Percentiles rank a stretch among this genome's conserved stretches.
Conservation (phyloP, 495 filamentous ascomycete genomes). For the Penicillium simplicissimum region DNA sequence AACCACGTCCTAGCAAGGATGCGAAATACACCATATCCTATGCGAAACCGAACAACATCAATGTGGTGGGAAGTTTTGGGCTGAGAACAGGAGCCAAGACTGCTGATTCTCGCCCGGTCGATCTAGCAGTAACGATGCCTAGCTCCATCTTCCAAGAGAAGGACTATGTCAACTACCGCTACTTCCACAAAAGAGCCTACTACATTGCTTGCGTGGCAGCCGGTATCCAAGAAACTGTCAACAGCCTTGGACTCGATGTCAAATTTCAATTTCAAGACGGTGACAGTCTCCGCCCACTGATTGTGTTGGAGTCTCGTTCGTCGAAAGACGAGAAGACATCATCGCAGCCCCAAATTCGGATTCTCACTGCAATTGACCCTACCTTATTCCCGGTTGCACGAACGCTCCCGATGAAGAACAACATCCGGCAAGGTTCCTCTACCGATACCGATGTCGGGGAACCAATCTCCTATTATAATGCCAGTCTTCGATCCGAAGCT, state of each 20-base stretch:
- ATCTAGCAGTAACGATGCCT: constrained; percentile 87
- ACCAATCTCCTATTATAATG: constrained; percentile 87
- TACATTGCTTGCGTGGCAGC: constrained; percentile 81
- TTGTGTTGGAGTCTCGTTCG: constrained; percentile 54
- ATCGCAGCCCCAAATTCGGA: constrained; percentile 64
- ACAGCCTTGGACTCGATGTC: constrained; percentile 54
- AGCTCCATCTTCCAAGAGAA: constrained; percentile 81
- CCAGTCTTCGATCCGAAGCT: constrained; percentile 76
- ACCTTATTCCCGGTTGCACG: constrained; percentile 66
- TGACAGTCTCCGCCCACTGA: constrained; percentile 73
- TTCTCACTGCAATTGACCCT: constrained; percentile 71
- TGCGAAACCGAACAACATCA: constrained; percentile 71
- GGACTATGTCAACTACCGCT: constrained; percentile 89
- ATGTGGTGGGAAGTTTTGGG: constrained; percentile 86
- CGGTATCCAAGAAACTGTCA: constrained; percentile 56
- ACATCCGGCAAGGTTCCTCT: constrained; percentile 56
- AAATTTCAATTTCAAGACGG: constrained; percentile 71
- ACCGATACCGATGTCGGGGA: constrained; percentile 37
- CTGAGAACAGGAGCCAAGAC: constrained; percentile 69
- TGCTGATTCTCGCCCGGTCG: constrained; percentile 59
- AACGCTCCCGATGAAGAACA: constrained; percentile 67
- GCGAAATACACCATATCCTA: constrained; percentile 81
- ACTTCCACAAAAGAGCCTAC: constrained; percentile 92
- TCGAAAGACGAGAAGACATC: constrained; percentile 27
- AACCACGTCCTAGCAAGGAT: constrained; percentile 69